Evolutionary conservation across 2,329 filamentous ascomycete genomes (phyloP).

Genomic region (Cercospora zeina): DNA sequence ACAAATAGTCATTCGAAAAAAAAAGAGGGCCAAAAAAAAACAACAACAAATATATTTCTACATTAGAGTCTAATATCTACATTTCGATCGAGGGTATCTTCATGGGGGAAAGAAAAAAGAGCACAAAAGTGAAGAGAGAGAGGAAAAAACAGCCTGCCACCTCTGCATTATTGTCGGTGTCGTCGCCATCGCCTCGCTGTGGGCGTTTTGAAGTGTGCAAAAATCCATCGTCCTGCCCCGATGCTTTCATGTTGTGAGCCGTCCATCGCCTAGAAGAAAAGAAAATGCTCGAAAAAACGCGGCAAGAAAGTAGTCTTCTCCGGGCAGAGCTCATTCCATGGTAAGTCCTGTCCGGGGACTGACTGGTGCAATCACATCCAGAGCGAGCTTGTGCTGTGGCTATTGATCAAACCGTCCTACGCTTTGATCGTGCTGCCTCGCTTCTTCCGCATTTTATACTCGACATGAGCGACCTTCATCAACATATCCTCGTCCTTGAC

Average conservation of each 20-base stretch:
- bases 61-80: slow-evolving; percentile 15
- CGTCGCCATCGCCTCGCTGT: not conserved
- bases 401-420: slow-evolving; percentile 14
- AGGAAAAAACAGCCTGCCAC: not conserved
- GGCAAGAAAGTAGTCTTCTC: not conserved
- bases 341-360: not conserved
- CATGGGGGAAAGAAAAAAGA: not conserved
- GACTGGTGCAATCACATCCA: not conserved
- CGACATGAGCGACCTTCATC: slow-evolving; percentile 84
- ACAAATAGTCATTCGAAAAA: too few relatives aligned
- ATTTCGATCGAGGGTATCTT: slow-evolving; percentile 17
- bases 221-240: not conserved
- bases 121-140: not conserved
- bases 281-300: not conserved
- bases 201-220: not conserved
- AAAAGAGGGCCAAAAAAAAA: not conserved
- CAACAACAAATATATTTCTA: slow-evolving; percentile 4
- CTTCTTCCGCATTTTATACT: slow-evolving; percentile 73
- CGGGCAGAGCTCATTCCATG: not conserved
- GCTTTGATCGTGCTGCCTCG: slow-evolving; percentile 26
- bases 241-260: not conserved
- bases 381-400: slow-evolving; percentile 1
- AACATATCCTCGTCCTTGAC: slow-evolving; percentile 91
- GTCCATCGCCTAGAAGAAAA: not conserved
- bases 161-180: not conserved